Evolutionary conservation across 1,139 yeast genomes (phyloP).

Genomic region (Meyerozyma guilliermondii): DNA sequence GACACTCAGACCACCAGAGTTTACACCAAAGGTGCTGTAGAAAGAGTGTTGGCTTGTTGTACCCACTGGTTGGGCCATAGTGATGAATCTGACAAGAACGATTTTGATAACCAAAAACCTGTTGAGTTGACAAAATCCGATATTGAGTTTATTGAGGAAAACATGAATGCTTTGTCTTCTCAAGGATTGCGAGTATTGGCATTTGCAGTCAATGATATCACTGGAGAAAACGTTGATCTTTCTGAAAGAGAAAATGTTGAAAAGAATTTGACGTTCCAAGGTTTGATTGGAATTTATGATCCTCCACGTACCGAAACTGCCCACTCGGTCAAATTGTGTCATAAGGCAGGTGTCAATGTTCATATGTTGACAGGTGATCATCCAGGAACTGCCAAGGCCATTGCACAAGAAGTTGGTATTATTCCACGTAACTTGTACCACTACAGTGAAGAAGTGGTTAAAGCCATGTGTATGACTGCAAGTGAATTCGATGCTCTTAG

Average conservation of each 20-base stretch:
- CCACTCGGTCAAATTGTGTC: slow-evolving; percentile 62
- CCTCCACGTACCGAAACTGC: slow-evolving; percentile 77
- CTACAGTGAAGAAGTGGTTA: slow-evolving; percentile 56
- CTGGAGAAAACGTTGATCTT: slow-evolving; percentile 16
- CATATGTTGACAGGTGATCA: slow-evolving; percentile 88
- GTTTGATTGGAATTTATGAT: slow-evolving; percentile 76
- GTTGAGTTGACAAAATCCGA: slow-evolving; percentile 38
- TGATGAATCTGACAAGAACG: slow-evolving; percentile 9
- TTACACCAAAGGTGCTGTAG: slow-evolving; percentile 78
- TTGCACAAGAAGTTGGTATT: slow-evolving; percentile 83
- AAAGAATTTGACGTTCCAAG: slow-evolving; percentile 51
- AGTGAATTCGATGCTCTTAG: slow-evolving; percentile 60
- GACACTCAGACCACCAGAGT: slow-evolving; percentile 30
- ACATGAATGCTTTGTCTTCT: slow-evolving; percentile 59
- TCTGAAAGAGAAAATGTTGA: slow-evolving; percentile 51
- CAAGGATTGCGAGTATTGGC: slow-evolving; percentile 76
- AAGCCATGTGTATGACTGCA: slow-evolving; percentile 74
- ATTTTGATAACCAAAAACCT: slow-evolving; percentile 20
- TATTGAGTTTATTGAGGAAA: slow-evolving; percentile 41
- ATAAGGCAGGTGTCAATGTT: slow-evolving; percentile 73
- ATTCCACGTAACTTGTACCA: slow-evolving; percentile 66
- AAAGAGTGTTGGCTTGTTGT: slow-evolving; percentile 60
- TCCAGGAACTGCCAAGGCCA: slow-evolving; percentile 76
- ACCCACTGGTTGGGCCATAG: slow-evolving; percentile 45
- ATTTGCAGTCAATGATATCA: slow-evolving; percentile 45